Evolutionary conservation across 1,139 yeast species (phyloP), one percentile per base, ranked within the genome.

Genomic region (Spencermartinsiella ligniputridi): DNA sequence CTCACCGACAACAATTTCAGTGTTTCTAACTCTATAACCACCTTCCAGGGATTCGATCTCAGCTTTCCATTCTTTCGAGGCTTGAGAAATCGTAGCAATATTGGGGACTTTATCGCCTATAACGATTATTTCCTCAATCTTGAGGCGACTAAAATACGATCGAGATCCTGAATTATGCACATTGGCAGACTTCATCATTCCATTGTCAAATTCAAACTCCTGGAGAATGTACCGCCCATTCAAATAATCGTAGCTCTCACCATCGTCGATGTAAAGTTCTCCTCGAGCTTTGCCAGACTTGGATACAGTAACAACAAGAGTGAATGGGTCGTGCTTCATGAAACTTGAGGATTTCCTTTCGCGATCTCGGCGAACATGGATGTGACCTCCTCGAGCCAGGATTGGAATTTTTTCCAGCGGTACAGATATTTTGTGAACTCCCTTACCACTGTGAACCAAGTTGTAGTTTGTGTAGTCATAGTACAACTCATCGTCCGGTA

Each of bases 291-390:
- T 49, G 1, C 79, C 79, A 1, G 65, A 54, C 2, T 60, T 54
- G 52, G 74, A 73, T 18, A 83, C 70, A 0, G 85, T 87, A 36
- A 90, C 67, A 2, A 82, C 71, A 37, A 90, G 58, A 0, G 95
- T 84, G 60, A 80, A 86, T 3, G 97, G 96, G 61, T 90, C 97
- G 48, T 72, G 67, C 27, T 61, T 66, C 94, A 85, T 88, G 50
- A 85, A 67, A 56, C 72, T 79, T 5, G 90, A 66, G 1, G 95
- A 83, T 52, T 96, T 74, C 61, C 97, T 79, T 52, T 78, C 76
- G 52, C 95, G 74, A 42, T 79, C 83, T 51, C 82, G 83, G 40
- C 78, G 73, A 15, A 81, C 70, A 16, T 83, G 60, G 13, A 89
- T 75, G 29, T 80, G 74, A 0, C 97, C 97, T 21, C 95, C 92